Evolutionary conservation across 208 protist species (phyloP).

Genomic region (Porcisia deanei): DNA sequence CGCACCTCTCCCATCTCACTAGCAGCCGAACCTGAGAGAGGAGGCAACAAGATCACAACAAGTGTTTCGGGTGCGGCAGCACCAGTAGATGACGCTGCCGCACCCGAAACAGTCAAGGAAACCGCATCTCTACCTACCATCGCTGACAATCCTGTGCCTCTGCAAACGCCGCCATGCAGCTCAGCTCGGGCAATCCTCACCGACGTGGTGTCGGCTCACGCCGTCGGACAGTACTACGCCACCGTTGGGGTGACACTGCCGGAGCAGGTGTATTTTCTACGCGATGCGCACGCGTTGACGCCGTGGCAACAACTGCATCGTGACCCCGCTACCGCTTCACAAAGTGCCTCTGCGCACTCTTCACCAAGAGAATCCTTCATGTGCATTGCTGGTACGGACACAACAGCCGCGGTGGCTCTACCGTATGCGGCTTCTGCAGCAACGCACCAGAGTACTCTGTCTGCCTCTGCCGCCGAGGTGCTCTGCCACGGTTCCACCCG

Average conservation of each 20-base stretch:
- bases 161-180: neutral
- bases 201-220: constrained; percentile 23
- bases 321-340: neutral
- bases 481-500: constrained; percentile 6
- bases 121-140: neutral
- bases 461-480: neutral
- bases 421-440: neutral
- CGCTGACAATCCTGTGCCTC: neutral
- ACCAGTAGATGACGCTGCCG: neutral
- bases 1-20: neutral
- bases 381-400: neutral
- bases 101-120: neutral
- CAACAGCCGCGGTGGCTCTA: neutral
- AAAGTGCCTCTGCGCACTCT: neutral
- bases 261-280: constrained; percentile 32
- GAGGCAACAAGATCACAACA: too few relatives aligned
- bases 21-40: neutral
- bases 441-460: neutral
- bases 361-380: neutral
- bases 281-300: neutral
- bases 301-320: constrained; percentile 8
- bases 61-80: neutral
- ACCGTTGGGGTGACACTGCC: constrained; percentile 32
- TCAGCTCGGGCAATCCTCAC: neutral
- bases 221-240: constrained; percentile 30